These are phyloP conservation scores for Corylus heterophylla DNA, from an alignment of 306 rosid species.

Conservation along the genomic window DNA sequence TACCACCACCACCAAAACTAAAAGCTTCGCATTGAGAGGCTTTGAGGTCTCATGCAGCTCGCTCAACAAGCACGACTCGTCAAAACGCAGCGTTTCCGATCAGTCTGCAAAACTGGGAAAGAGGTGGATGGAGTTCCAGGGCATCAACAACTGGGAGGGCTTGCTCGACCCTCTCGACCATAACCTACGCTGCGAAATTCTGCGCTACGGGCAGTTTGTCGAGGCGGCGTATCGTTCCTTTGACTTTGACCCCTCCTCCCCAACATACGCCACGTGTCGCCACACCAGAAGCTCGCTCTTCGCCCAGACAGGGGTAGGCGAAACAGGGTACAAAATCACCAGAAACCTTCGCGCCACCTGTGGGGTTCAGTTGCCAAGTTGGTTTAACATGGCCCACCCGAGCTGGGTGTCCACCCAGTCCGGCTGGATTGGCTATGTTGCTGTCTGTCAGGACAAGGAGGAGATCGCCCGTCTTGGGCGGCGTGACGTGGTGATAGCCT, in stretches of 20 bases:
- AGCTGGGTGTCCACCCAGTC: background rate
- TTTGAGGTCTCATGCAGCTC: conserved; percentile 6
- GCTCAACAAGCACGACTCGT: background rate
- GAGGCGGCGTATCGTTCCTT: conserved; percentile 3
- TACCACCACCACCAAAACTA: background rate
- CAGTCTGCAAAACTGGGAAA: background rate
- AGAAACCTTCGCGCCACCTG: background rate
- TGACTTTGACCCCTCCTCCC: background rate
- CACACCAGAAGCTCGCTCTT: conserved; percentile 1
- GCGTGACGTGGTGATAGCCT: conserved; percentile 9
- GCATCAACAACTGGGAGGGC: conserved; percentile 9
- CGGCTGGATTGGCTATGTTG: conserved; percentile 9
- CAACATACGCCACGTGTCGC: background rate
- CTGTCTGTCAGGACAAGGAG: background rate
- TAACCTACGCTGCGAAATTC: background rate
- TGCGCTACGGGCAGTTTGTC: conserved; percentile 1
- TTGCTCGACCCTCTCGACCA: conserved; percentile 3
- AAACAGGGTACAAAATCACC: conserved; percentile 3
- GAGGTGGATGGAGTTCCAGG: conserved; percentile 11
- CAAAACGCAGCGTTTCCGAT: background rate
- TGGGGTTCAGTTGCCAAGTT: conserved; percentile 4
- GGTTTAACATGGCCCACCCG: background rate
- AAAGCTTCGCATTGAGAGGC: background rate
- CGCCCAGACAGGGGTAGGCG: background rate
- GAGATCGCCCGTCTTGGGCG: background rate